Percentiles rank a stretch among this genome's conserved stretches.
phyloP scores from a whole-genome alignment of 2,329 filamentous ascomycete species.

The Paramyrothecium roridum region DNA sequence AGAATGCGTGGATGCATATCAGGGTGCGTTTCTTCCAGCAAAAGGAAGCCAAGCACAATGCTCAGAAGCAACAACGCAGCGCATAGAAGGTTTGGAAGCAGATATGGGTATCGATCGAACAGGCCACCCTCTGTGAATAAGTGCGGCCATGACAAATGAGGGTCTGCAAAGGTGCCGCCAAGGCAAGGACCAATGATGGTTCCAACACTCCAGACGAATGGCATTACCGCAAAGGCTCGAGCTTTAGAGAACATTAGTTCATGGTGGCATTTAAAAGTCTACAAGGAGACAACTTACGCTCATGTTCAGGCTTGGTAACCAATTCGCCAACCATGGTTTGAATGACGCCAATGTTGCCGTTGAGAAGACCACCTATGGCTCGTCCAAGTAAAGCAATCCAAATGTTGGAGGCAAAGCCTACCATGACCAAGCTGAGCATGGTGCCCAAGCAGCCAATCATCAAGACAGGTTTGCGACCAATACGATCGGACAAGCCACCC shows the following conservation, averaged over 20 bases:
- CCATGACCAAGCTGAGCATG: slow-evolving; percentile 76
- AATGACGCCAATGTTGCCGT: slow-evolving; percentile 88
- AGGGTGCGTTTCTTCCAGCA: slow-evolving; percentile 86
- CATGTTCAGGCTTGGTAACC: slow-evolving; percentile 78
- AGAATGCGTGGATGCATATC: slow-evolving; percentile 62
- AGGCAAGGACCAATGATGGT: slow-evolving; percentile 88
- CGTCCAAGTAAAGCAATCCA: slow-evolving; percentile 78
- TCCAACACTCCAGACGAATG: slow-evolving; percentile 88
- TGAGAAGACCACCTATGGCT: slow-evolving; percentile 75
- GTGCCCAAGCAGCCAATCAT: slow-evolving; percentile 79
- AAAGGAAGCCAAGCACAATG: slow-evolving; percentile 74
- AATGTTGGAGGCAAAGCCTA: slow-evolving; percentile 80
- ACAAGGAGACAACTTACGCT: slow-evolving; percentile 58
- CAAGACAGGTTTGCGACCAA: slow-evolving; percentile 83
- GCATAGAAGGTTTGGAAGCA: slow-evolving; percentile 87
- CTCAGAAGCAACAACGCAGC: slow-evolving; percentile 72
- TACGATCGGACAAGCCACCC: slow-evolving; percentile 77
- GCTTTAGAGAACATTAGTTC: slow-evolving; percentile 41
- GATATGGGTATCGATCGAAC: slow-evolving; percentile 79
- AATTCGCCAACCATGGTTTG: slow-evolving; percentile 92
- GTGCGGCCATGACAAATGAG: slow-evolving; percentile 68
- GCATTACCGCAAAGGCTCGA: slow-evolving; percentile 86
- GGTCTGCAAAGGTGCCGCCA: slow-evolving; percentile 81
- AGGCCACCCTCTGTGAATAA: slow-evolving; percentile 65
- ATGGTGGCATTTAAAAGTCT: background rate